Base-by-base conservation (phyloP, 177 flowering plant species). In the Vitis hybrid region DNA sequence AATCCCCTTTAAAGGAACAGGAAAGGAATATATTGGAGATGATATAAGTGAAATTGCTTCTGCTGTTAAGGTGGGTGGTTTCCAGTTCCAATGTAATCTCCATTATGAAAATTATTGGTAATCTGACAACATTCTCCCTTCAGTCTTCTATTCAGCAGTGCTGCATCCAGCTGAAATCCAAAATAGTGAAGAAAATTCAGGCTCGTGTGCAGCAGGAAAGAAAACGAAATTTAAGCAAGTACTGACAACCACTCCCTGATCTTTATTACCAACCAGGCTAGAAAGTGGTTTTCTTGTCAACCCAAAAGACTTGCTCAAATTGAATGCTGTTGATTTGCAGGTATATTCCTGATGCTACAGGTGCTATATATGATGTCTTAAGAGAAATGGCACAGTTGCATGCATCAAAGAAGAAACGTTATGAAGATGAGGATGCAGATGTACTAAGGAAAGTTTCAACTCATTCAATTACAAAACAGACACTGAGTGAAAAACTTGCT, bases 11-110 rank as follows among this genome's bases (percentile, higher is more conserved):
- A 95, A 95, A 82, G 99, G 99, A 57, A 93, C 97, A 51, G 98
- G 99, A 21, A 95, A 93, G 78, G 99, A 95, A 79, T 95, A 95
- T 70, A 95, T 95, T 83, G 99, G 99, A 70, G 99, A 93, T 85
- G 97, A 95, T 76, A 95, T 93, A 62, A 89, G 78, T 75, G 99
- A 95, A 76, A 91, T 95, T 74, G 93, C 97, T 74, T 79, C 92
- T 66, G 99, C 97, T 72, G 97, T 93, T 62, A 93, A 95, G 97
- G 98, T 93, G 69, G 10, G 75, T 67, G 23, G 21, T 52, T 59
- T 63, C 69, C 40, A 13, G 8, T 56, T 54, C 3, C 13, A 13
- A 50, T 8, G 21, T 1, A 49, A 66, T 18, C 8, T 69, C 10
- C 14, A 21, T 56, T 51, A 21, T 2, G 6, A 14, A 52, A n/a